Percentiles rank a stretch among this genome's conserved stretches.
Conservation (phyloP, 2,329 filamentous ascomycete species). For the Aspergillus sp. region DNA sequence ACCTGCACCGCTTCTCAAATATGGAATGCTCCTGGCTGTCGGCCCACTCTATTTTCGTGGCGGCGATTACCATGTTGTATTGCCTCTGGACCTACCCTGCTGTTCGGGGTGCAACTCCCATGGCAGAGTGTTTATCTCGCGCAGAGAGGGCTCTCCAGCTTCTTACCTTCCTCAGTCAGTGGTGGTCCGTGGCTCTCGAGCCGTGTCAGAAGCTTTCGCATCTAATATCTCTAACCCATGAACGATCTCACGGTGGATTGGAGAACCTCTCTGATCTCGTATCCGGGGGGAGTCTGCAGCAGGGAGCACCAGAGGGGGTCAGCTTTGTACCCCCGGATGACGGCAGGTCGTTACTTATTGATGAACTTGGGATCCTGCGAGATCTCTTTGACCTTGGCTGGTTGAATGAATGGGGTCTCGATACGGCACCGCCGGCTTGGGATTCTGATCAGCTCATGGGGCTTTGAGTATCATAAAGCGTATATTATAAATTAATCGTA, state of each 20-base stretch:
- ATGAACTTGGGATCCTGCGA: conserved; percentile 5
- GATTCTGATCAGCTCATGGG: neutral
- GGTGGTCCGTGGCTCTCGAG: conserved; percentile 1
- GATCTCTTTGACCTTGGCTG: conserved; percentile 5
- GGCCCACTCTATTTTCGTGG: conserved; percentile 4
- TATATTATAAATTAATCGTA: too few relatives aligned
- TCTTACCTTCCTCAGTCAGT: neutral
- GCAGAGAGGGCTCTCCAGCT: conserved; percentile 1
- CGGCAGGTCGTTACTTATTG: neutral
- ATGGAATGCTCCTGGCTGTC: conserved; percentile 9
- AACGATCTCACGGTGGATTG: neutral
- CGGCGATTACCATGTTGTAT: conserved; percentile 1
- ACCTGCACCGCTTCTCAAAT: conserved; percentile 5
- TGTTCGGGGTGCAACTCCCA: neutral
- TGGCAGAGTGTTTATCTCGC: neutral
- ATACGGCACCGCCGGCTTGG: neutral
- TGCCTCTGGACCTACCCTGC: neutral
- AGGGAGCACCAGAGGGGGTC: neutral
- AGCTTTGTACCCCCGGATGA: neutral
- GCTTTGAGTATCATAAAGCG: too few relatives aligned
- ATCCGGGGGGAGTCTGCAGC: neutral
- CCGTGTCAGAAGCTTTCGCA: neutral
- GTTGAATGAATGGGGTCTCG: neutral
- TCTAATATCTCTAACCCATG: neutral
- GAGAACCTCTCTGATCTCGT: too few relatives aligned